Conservation (phyloP, 805 yeast genomes). For the Starmerella roubikii region DNA sequence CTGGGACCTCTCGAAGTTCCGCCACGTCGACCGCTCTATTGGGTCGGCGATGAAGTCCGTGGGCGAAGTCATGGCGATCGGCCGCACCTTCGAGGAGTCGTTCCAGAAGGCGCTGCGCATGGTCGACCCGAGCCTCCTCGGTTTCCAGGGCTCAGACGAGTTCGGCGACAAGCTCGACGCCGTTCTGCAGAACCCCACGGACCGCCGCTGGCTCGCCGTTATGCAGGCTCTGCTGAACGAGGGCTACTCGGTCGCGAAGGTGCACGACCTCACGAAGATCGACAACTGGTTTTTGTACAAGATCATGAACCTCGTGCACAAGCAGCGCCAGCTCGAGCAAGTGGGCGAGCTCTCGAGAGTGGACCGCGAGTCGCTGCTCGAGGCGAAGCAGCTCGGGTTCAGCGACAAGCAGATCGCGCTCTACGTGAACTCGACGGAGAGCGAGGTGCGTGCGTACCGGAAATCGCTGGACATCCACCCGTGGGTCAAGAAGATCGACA, state of each 20-base stretch:
- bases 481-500: conserved; percentile 91
- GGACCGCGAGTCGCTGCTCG: conserved; percentile 37
- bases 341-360: conserved; percentile 39
- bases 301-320: conserved; percentile 81
- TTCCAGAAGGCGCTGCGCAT: conserved; percentile 90
- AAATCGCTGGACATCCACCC: conserved; percentile 71
- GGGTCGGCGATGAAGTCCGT: conserved; percentile 97
- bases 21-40: conserved; percentile 83
- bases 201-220: conserved; percentile 92
- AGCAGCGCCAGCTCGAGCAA: conserved; percentile 38
- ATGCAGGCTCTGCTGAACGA: conserved; percentile 93
- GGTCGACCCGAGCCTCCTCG: conserved; percentile 86
- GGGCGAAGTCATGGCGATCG: conserved; percentile 98
- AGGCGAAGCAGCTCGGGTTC: conserved; percentile 89
- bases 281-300: conserved; percentile 94
- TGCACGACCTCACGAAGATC: conserved; percentile 82
- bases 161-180: conserved; percentile 71
- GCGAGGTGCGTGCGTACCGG: conserved; percentile 71
- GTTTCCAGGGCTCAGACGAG: conserved; percentile 72
- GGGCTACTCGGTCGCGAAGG: conserved; percentile 78
- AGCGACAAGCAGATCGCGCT: conserved; percentile 85
- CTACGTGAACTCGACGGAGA: conserved; percentile 59
- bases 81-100: conserved; percentile 94
- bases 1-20: conserved; percentile 95
- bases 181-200: conserved; percentile 89